Base-by-base conservation (phyloP, 495 filamentous ascomycete species). In the Xylaria telfairii region DNA sequence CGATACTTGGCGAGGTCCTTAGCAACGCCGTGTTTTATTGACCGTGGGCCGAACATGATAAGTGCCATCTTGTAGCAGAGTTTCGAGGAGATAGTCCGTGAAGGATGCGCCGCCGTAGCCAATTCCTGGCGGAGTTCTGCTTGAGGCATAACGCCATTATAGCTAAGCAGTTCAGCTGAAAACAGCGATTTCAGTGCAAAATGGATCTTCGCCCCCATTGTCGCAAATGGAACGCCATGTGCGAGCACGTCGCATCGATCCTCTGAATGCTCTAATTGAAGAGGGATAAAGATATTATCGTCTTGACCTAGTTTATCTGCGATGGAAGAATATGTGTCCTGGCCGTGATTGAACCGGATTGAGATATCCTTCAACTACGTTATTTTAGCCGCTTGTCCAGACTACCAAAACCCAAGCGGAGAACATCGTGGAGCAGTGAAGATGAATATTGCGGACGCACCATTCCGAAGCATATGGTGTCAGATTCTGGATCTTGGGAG, bases 1-100 rank as follows among this genome's bases (percentile, higher is more conserved):
- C 46, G 68, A 56, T 54, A 54, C 30, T 21, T 59, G 8, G 68
- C 39, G 17, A 70, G 44, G 17, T 57, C 47, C 21, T 70, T 70
- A 12, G 68, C 68, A 7, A 70, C 26, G 30, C 3, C n/a, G 13
- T 70, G 32, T 28, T 61, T 63, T 51, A 65, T 46, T 21, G 59
- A 59, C 34, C 47, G 59, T 6, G 60, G 60, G 4, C 68, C 68
- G 24, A 70, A 70, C 3, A 70, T 32, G 13, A 57, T 26, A 26
- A 70, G 57, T 9, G 57, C 19, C 37, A 42, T 61, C 8, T 61
- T 61, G 57, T 37, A 61, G 57, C 3, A 39, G 6, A 61, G 24
- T 10, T 42, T 61, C 6, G 57, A 41, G n/a, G 57, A 19, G 42
- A 15, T 6, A 37, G 19, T 24, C n/a, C 9, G 57, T 42, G 37